Percentiles rank a stretch among this genome's conserved stretches.
These are phyloP conservation scores for Ramaria sp. DNA, from an alignment of 768 basidiomycete genomes.

Conservation along the genomic window DNA sequence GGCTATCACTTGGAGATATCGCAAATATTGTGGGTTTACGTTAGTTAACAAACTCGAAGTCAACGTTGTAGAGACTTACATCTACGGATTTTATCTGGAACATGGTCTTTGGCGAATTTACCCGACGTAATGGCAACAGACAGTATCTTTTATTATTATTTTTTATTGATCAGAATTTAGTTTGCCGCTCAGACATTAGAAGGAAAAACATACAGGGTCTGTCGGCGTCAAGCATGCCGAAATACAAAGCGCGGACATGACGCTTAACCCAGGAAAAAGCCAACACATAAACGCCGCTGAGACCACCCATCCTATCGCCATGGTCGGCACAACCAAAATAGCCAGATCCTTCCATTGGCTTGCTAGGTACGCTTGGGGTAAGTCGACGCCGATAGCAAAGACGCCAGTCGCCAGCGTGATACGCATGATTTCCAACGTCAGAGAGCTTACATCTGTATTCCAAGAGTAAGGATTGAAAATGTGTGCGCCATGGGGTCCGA, in stretches of 20 bases:
- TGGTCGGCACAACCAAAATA: conserved; percentile 67
- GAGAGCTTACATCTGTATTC: conserved; percentile 34
- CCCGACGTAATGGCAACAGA: conserved; percentile 23
- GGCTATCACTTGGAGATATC: conserved; percentile 51
- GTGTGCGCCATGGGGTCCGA: conserved; percentile 59
- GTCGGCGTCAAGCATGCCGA: conserved; percentile 89
- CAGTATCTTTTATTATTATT: not conserved
- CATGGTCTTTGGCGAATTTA: conserved; percentile 55
- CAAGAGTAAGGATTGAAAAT: conserved; percentile 72
- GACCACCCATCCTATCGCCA: conserved; percentile 77
- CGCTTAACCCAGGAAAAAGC: conserved; percentile 62
- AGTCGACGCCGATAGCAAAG: conserved; percentile 91
- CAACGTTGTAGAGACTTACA: too few species aligned
- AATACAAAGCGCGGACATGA: conserved; percentile 70
- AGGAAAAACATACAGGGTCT: conserved; percentile 45
- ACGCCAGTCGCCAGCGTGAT: conserved; percentile 84
- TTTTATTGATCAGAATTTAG: too few species aligned
- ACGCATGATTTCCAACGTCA: conserved; percentile 82
- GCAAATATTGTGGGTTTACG: too few species aligned
- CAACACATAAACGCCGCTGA: conserved; percentile 53
- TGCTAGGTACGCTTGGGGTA: conserved; percentile 76
- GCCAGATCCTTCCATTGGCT: conserved; percentile 64
- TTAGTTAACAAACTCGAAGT: too few species aligned
- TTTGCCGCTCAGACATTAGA: too few species aligned
- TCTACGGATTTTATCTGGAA: conserved; percentile 67